A percentile compares a stretch with the other conserved stretches of the same genome.
phyloP scores from a whole-genome alignment of 352 stramenopile genomes.

The Thalassiosira hispida region DNA sequence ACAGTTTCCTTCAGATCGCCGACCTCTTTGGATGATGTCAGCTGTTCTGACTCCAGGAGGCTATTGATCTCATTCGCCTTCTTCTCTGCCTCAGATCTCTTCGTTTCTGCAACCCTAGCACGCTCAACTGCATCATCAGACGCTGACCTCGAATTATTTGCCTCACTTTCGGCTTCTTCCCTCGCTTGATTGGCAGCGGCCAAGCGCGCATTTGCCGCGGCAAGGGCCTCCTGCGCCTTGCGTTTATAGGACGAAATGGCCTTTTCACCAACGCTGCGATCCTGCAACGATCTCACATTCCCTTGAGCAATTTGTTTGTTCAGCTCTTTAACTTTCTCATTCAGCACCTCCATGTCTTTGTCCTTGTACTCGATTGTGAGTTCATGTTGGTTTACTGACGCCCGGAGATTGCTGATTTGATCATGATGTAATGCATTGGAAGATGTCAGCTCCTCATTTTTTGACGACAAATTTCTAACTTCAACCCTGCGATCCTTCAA shows the following conservation, averaged over 20 bases:
- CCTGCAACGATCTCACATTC: slow-evolving; percentile 55
- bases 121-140: slow-evolving; percentile 72
- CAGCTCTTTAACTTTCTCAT: slow-evolving; percentile 54
- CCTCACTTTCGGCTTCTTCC: slow-evolving; percentile 83
- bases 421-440: slow-evolving; percentile 52
- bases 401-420: slow-evolving; percentile 63
- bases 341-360: slow-evolving; percentile 66
- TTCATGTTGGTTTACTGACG: slow-evolving; percentile 62
- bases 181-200: slow-evolving; percentile 80
- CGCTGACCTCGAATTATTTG: slow-evolving; percentile 66
- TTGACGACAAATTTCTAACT: slow-evolving; percentile 65
- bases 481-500: slow-evolving; percentile 80
- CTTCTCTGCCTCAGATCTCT: slow-evolving; percentile 50
- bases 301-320: slow-evolving; percentile 58
- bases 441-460: slow-evolving; percentile 62
- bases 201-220: slow-evolving; percentile 70
- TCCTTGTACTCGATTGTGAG: slow-evolving; percentile 64
- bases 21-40: slow-evolving; percentile 24
- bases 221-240: slow-evolving; percentile 80
- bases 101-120: slow-evolving; percentile 63
- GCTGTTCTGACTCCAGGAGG: slow-evolving; percentile 31
- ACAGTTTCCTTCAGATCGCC: slow-evolving; percentile 39
- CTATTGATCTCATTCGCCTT: slow-evolving; percentile 19
- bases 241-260: slow-evolving; percentile 80
- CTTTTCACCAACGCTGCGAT: slow-evolving; percentile 68